phyloP scores from a whole-genome alignment of 148 eudicot species.

The Camellia sinensis region DNA sequence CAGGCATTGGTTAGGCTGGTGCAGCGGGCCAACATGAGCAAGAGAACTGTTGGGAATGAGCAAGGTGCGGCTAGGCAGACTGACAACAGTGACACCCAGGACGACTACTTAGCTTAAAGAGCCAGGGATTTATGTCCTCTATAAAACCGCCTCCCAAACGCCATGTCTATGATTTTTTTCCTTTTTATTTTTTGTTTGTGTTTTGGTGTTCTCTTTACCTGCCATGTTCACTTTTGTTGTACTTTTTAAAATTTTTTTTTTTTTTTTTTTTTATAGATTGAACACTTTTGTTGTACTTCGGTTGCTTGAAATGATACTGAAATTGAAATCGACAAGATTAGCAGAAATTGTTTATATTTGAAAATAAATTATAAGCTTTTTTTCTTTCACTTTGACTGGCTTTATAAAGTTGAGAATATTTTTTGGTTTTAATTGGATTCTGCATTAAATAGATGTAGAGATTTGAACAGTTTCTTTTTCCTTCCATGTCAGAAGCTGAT shows the following conservation, averaged over 20 bases:
- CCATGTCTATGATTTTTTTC: neutral
- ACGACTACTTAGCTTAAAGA: constrained; percentile 11
- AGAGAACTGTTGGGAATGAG: constrained; percentile 74
- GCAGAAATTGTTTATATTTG: constrained; percentile 4
- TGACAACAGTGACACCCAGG: constrained; percentile 36
- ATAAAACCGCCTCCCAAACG: neutral
- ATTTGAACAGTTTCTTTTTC: neutral
- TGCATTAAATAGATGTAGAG: neutral
- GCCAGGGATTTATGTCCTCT: neutral
- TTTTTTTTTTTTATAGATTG: no score
- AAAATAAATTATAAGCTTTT: neutral
- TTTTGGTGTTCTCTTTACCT: no score
- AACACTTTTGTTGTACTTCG: neutral
- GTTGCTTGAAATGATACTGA: neutral
- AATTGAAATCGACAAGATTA: constrained; percentile 1
- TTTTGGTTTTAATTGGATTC: neutral
- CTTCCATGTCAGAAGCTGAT: neutral
- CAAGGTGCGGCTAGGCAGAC: constrained; percentile 29
- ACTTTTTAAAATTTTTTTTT: no score
- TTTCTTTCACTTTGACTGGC: neutral
- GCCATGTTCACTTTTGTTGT: no score
- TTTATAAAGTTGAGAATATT: neutral
- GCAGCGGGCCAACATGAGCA: constrained; percentile 94
- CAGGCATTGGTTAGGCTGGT: constrained; percentile 91
- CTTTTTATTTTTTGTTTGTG: neutral